These are phyloP conservation scores for Marvania coccoides DNA, from an alignment of 139 green algal species.

Conservation along the genomic window DNA sequence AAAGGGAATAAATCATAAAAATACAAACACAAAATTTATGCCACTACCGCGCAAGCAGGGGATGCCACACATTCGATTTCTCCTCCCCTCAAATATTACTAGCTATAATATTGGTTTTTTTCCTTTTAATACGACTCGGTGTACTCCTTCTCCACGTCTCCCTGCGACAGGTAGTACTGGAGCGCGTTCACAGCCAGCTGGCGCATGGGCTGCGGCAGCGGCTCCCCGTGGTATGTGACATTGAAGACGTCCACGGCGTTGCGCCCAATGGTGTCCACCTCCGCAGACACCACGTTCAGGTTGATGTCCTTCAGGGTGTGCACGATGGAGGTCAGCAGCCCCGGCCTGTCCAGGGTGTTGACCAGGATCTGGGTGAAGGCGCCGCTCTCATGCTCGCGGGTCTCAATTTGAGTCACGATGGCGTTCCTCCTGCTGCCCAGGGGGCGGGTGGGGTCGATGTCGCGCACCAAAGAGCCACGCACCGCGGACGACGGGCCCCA, in stretches of 20 bases:
- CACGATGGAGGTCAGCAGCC: conserved; percentile 65
- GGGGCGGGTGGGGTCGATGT: conserved; percentile 33
- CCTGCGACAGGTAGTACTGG: conserved; percentile 85
- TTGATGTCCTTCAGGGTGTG: conserved; percentile 85
- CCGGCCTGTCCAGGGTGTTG: conserved; percentile 60
- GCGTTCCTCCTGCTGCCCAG: conserved; percentile 38
- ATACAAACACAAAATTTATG: no score
- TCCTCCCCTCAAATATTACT: no score
- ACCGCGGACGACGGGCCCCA: conserved; percentile 1
- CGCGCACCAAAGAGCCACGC: conserved; percentile 12
- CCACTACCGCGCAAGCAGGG: no score
- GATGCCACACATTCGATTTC: no score
- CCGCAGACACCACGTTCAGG: conserved; percentile 89
- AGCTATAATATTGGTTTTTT: no score
- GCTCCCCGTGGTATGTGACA: conserved; percentile 87
- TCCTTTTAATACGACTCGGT: conserved; percentile 90
- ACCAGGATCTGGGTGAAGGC: conserved; percentile 40
- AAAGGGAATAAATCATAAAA: background rate
- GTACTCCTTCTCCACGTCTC: conserved; percentile 75
- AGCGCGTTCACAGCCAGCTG: conserved; percentile 82
- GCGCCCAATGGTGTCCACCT: conserved; percentile 56
- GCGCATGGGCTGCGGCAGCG: conserved; percentile 74
- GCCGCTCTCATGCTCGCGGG: conserved; percentile 13
- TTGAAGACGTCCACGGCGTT: conserved; percentile 81
- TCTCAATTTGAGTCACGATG: conserved; percentile 39